Evolutionary conservation across 2,329 filamentous ascomycete genomes (phyloP).

Genomic region (Ceratocystiopsis brevicomis): DNA sequence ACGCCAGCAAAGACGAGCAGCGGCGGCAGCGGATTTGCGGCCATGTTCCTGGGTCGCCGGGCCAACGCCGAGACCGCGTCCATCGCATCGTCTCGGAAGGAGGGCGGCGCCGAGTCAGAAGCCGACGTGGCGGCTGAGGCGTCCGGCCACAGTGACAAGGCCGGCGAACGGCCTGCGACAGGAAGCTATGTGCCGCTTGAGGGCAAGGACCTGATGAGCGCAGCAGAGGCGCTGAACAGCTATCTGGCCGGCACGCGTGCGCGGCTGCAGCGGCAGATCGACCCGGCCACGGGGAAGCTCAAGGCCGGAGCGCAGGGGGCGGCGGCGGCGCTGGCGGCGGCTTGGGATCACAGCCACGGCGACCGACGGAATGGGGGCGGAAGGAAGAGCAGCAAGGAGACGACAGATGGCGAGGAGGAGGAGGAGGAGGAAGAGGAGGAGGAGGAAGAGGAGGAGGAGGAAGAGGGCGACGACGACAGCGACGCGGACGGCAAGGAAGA

Average conservation of each 20-base stretch:
- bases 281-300: slow-evolving; percentile 43
- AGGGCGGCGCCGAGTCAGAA: slow-evolving; percentile 30
- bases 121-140: slow-evolving; percentile 20
- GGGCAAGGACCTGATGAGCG: slow-evolving; percentile 66
- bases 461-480: slow-evolving; percentile 3
- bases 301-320: slow-evolving; percentile 16
- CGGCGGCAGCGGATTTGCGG: slow-evolving; percentile 27
- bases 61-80: slow-evolving; percentile 36
- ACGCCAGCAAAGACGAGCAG: slow-evolving; percentile 14
- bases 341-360: no score
- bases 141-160: background rate
- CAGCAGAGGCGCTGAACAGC: slow-evolving; percentile 65
- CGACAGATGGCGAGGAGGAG: background rate
- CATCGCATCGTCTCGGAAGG: slow-evolving; percentile 36
- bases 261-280: slow-evolving; percentile 40
- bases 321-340: no score
- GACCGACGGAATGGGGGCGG: no score
- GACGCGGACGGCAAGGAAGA: slow-evolving; percentile 28
- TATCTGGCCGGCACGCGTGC: slow-evolving; percentile 76
- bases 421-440: background rate
- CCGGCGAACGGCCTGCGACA: no score
- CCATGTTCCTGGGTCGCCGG: slow-evolving; percentile 33
- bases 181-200: slow-evolving; percentile 26
- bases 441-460: background rate
- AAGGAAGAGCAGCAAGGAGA: background rate